A percentile compares a stretch with the other conserved stretches of the same genome.
These are phyloP conservation scores for Hansenula sp. DNA, from an alignment of 1,139 yeast genomes.

Conservation along the genomic window DNA sequence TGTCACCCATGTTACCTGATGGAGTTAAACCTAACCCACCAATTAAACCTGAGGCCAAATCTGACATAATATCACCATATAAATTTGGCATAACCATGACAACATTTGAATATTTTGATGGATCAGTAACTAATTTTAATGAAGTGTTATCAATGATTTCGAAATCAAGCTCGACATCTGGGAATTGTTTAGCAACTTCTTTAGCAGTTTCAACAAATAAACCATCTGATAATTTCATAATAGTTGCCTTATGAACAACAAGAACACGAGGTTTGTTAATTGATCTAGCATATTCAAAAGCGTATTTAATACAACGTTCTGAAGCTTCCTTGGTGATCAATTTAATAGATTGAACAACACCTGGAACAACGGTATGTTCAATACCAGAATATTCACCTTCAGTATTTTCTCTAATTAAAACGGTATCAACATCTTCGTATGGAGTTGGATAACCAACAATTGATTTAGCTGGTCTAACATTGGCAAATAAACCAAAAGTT, in stretches of 20 bases:
- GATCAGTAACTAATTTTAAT: conserved; percentile 84
- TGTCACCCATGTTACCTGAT: conserved; percentile 98
- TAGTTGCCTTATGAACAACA: conserved; percentile 97
- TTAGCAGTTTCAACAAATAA: conserved; percentile 89
- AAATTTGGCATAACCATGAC: conserved; percentile 99
- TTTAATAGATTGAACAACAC: conserved; percentile 97
- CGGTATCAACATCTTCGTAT: conserved; percentile 90
- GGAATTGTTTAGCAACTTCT: conserved; percentile 87
- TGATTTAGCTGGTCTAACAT: conserved; percentile 95
- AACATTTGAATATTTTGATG: conserved; percentile 71
- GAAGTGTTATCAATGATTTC: conserved; percentile 97
- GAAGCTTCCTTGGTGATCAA: conserved; percentile 95
- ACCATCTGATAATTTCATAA: conserved; percentile 98
- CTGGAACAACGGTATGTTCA: conserved; percentile 97
- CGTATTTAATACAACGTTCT: conserved; percentile 93
- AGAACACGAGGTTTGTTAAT: conserved; percentile 85
- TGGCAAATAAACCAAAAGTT: conserved; percentile 93
- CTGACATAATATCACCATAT: conserved; percentile 98
- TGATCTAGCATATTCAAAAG: conserved; percentile 91
- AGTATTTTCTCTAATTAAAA: conserved; percentile 96
- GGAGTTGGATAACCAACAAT: conserved; percentile 93
- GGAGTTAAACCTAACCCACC: conserved; percentile 99
- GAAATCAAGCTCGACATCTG: conserved; percentile 75
- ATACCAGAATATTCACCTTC: conserved; percentile 99
- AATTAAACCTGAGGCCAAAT: conserved; percentile 92